A percentile compares a stretch with the other conserved stretches of the same genome.
Evolutionary conservation across 2,329 filamentous ascomycete genomes (phyloP).

Genomic region (Sporothrix inflata): DNA sequence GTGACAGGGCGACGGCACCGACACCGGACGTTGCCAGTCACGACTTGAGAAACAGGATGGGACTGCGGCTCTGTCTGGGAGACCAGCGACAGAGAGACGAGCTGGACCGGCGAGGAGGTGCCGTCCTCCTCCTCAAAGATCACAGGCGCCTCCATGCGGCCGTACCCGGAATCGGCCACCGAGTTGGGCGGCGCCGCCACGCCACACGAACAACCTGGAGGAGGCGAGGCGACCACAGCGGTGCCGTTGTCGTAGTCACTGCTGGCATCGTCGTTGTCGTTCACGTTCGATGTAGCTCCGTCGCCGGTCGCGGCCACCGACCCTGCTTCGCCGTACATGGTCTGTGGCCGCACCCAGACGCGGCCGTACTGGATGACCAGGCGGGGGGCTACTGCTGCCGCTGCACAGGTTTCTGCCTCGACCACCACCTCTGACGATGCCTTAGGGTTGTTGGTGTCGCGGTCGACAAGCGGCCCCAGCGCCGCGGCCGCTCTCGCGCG

Average conservation of each 20-base stretch:
- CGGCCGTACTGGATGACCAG: constrained; percentile 14
- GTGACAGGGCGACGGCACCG: not conserved
- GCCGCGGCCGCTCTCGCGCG: not conserved
- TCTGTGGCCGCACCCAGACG: constrained; percentile 11
- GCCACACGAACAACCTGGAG: not conserved
- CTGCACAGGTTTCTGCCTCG: not conserved
- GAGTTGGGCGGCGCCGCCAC: constrained; percentile 12
- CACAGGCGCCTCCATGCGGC: constrained; percentile 4
- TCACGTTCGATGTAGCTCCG: not conserved
- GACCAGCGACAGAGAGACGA: not conserved
- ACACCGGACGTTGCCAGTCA: not conserved
- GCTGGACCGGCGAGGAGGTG: not conserved
- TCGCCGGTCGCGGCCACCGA: not conserved
- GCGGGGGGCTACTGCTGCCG: not conserved
- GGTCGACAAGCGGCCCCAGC: not conserved
- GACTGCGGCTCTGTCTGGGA: not conserved
- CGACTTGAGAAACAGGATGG: not conserved
- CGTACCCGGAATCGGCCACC: not conserved
- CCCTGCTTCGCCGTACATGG: not conserved
- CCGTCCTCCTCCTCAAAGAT: not conserved
- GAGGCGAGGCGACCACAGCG: not conserved
- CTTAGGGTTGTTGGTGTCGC: not conserved
- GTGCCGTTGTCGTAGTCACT: not conserved
- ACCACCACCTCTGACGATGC: not conserved
- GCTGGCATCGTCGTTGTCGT: not conserved